Base-by-base conservation (phyloP, 495 filamentous ascomycete genomes). In the Penicillium waksmanii region DNA sequence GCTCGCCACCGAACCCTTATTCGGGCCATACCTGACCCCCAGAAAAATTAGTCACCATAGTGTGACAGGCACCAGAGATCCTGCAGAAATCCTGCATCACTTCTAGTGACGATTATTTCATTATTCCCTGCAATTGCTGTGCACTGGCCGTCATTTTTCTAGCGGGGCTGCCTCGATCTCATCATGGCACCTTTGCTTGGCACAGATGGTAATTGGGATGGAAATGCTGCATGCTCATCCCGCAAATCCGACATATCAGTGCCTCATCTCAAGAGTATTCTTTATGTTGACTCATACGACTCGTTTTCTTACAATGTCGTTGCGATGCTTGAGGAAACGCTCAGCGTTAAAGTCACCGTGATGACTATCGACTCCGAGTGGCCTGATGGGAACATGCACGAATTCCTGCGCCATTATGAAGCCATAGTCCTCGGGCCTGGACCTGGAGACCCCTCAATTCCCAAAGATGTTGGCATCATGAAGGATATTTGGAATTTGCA, bases 271-370 rank as follows among this genome's bases (percentile, higher is more conserved):
- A 79, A 73, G 42, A 82, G 76, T 47, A 85, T 97, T 53, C 85
- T 98, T 46, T 93, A 95, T 71, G 75, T 98, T 44, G 95, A 98
- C 69, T 92, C 93, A 53, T 96, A 96, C 67, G 95, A 97, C 75
- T 97, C 93, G 53, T 97, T 97, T 77, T 88, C 93, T 44, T 90
- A 96, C 75, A 97, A 97, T 78, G 93, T 97, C 58, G 84, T 93
- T 46, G 82, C 87, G 15, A 85, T 95, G 63, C 81, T 97, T 17
- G 79, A 86, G 60, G 84, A 88, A 9, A 77, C 78, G 15, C 76
- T 92, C 10, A 71, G 76, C 50, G 90, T 82, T 25, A 76, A 85
- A 21, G 88, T 97, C 49, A 85, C 84, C 7, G 82, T 87, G 12
- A 80, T 96, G 58, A 85, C 84, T 55, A 93, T 93, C 62, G 91